These are phyloP conservation scores for Chrysoporthe austroafricana DNA, from an alignment of 2,329 filamentous ascomycete genomes.

Conservation along the genomic window DNA sequence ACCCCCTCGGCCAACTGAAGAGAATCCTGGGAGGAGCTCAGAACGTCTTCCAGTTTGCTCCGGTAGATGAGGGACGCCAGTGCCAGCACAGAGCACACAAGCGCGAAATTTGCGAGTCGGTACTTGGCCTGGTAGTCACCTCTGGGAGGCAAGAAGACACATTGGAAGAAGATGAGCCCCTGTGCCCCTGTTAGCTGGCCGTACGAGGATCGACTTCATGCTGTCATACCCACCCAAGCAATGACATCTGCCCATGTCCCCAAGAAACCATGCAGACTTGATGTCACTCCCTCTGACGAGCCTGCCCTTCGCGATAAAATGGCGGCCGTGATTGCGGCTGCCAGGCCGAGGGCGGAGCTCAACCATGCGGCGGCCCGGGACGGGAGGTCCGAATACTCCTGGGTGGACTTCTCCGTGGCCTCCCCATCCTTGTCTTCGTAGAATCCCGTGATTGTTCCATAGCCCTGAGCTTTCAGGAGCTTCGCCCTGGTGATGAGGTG, in stretches of 20 bases:
- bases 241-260: slow-evolving; percentile 32
- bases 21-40: slow-evolving; percentile 25
- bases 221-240: slow-evolving; percentile 32
- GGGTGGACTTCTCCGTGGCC: slow-evolving; percentile 39
- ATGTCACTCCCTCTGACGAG: neutral
- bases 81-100: slow-evolving; percentile 33
- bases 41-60: slow-evolving; percentile 35
- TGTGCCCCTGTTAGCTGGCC: slow-evolving; percentile 23
- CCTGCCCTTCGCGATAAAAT: slow-evolving; percentile 27
- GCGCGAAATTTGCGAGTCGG: slow-evolving; percentile 34
- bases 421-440: slow-evolving; percentile 40
- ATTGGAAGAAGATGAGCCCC: slow-evolving; percentile 36
- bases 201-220: neutral
- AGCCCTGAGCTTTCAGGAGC: slow-evolving; percentile 27
- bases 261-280: slow-evolving; percentile 4
- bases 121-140: slow-evolving; percentile 36
- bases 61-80: slow-evolving; percentile 35
- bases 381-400: slow-evolving; percentile 36
- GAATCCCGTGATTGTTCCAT: slow-evolving; percentile 32
- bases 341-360: slow-evolving; percentile 35
- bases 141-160: slow-evolving; percentile 35
- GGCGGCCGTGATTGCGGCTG: slow-evolving; percentile 32
- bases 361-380: slow-evolving; percentile 35
- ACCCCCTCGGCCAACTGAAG: slow-evolving; percentile 29
- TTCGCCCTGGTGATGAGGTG: slow-evolving; percentile 26